Conservation (phyloP, 805 yeast genomes). For the Starmerella ratchasimensis region DNA sequence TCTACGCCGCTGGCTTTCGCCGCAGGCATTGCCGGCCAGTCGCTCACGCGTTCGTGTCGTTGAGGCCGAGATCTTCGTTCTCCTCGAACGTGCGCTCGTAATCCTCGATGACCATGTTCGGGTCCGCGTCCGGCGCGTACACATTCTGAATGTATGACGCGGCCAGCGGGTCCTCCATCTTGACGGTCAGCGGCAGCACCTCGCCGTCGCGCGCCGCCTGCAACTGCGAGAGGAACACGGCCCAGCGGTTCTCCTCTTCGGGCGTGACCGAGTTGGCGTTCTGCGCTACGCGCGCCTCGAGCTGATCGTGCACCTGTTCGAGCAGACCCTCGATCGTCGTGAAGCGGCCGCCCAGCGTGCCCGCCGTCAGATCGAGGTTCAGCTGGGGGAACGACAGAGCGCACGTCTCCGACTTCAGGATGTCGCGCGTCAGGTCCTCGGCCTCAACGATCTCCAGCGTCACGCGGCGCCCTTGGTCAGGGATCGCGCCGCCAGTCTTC, state of each 20-base stretch:
- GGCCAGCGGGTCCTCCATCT: slow-evolving; percentile 90
- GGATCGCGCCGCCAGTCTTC: slow-evolving; percentile 95
- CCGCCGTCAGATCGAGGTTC: slow-evolving; percentile 79
- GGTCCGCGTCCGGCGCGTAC: slow-evolving; percentile 97
- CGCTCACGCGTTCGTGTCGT: slow-evolving; percentile 29
- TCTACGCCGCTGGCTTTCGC: neutral
- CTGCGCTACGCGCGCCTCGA: slow-evolving; percentile 69
- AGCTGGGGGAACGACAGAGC: slow-evolving; percentile 76
- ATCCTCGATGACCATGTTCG: slow-evolving; percentile 85
- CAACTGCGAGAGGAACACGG: slow-evolving; percentile 54
- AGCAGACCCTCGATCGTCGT: slow-evolving; percentile 92
- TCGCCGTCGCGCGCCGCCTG: slow-evolving; percentile 73
- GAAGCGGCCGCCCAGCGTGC: slow-evolving; percentile 95
- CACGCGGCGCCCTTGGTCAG: slow-evolving; percentile 66
- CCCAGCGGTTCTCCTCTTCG: slow-evolving; percentile 71
- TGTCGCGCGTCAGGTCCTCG: slow-evolving; percentile 88
- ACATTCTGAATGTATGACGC: slow-evolving; percentile 92
- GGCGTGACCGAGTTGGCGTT: slow-evolving; percentile 53
- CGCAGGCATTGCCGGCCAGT: neutral
- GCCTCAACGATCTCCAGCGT: slow-evolving; percentile 68
- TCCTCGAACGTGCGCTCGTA: slow-evolving; percentile 79
- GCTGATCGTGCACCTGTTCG: slow-evolving; percentile 78
- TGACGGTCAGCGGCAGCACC: slow-evolving; percentile 56
- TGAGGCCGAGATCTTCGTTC: slow-evolving; percentile 81
- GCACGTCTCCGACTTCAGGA: slow-evolving; percentile 89